These are phyloP conservation scores for Xerocomus nothofagi DNA, from an alignment of 1,284 basidiomycete species.

Conservation along the genomic window DNA sequence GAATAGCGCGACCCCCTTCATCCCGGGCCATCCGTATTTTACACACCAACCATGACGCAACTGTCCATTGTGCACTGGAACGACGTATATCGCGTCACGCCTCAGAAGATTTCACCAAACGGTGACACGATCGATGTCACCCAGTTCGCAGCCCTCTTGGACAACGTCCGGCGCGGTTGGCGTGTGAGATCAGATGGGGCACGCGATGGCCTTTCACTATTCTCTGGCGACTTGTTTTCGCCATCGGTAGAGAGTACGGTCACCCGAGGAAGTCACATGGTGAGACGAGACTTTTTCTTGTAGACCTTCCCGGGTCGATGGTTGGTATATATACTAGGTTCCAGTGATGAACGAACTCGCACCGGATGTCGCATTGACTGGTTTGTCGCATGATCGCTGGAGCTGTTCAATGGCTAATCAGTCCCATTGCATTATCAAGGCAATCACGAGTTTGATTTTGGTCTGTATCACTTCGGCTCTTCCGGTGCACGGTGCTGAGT, in stretches of 20 bases:
- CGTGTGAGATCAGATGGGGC: constrained; percentile 45
- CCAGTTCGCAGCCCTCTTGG: constrained; percentile 66
- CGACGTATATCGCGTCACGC: constrained; percentile 74
- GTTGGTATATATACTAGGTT: constrained; percentile 53
- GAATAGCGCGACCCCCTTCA: not conserved
- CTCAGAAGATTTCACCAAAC: constrained; percentile 59
- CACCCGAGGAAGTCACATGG: constrained; percentile 91
- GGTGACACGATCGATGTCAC: constrained; percentile 72
- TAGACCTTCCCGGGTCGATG: not conserved
- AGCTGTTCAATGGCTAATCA: not conserved
- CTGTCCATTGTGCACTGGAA: constrained; percentile 61
- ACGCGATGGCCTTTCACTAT: constrained; percentile 77
- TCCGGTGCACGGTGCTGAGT: constrained; percentile 8
- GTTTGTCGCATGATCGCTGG: constrained; percentile 35
- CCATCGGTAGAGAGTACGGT: constrained; percentile 87
- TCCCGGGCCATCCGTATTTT: not conserved
- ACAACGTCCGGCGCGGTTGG: constrained; percentile 60
- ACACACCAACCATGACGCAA: constrained; percentile 23
- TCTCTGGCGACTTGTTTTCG: constrained; percentile 87
- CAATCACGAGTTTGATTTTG: constrained; percentile 66
- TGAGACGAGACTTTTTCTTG: constrained; percentile 36
- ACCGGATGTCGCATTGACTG: constrained; percentile 68
- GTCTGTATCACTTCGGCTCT: constrained; percentile 20
- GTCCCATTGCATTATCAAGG: constrained; percentile 37
- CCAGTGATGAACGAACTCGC: constrained; percentile 76